Conservation (phyloP, 345 rosid genomes). For the Hibiscus tridactylites region DNA sequence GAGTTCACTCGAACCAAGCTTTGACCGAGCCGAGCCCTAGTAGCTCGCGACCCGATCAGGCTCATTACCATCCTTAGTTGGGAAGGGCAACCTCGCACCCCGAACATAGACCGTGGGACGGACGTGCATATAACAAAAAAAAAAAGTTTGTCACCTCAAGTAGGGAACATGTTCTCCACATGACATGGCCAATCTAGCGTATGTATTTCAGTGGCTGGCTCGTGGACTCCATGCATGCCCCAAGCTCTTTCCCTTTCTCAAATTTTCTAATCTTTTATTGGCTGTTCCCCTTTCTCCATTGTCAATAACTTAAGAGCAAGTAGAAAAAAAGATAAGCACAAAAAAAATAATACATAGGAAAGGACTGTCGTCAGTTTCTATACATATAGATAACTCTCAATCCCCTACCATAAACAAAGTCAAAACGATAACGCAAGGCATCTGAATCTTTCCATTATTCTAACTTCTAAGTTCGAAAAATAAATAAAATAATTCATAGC, state of each 20-base stretch:
- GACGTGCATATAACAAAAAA: no score
- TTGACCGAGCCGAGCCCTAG: no score
- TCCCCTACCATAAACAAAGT: not conserved
- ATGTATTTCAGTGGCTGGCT: not conserved
- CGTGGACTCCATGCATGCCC: not conserved
- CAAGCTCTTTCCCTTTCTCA: not conserved
- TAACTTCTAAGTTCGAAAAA: no score
- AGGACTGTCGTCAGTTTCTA: not conserved
- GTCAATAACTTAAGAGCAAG: not conserved
- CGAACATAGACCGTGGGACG: no score
- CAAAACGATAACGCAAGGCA: no score
- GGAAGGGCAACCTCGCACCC: no score
- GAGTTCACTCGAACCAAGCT: no score
- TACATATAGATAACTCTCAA: not conserved
- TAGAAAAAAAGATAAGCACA: not conserved
- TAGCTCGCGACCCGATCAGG: no score
- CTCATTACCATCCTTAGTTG: no score
- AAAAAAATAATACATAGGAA: not conserved
- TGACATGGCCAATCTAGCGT: not conserved
- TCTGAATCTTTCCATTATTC: no score
- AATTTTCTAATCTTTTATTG: not conserved
- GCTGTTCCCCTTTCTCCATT: not conserved
- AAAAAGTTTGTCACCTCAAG: not conserved
- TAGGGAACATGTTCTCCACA: not conserved
- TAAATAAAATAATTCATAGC: no score